phyloP scores from a whole-genome alignment of 768 basidiomycete species.

The Phylloporus sp. region DNA sequence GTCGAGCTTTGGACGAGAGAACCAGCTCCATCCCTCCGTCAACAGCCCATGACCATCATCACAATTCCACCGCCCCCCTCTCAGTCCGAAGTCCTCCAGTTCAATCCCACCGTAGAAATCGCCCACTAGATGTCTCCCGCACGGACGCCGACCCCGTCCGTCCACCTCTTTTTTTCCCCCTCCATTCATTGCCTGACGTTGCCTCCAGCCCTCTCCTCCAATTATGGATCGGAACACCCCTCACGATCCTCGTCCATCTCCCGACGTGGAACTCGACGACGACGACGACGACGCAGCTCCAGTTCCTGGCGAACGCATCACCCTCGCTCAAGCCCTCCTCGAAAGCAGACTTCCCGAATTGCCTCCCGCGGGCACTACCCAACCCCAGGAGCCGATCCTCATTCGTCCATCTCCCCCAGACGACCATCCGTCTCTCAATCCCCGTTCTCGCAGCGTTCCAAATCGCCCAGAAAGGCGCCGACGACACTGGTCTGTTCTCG shows the following conservation, averaged over 20 bases:
- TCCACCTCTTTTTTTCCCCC: constrained; percentile 51
- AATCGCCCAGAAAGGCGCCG: constrained; percentile 41
- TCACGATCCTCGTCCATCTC: constrained; percentile 26
- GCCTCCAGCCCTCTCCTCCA: constrained; percentile 41
- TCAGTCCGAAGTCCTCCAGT: constrained; percentile 28
- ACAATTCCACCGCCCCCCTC: constrained; percentile 22
- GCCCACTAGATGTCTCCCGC: constrained; percentile 51
- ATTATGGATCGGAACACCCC: constrained; percentile 20
- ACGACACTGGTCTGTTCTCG: constrained; percentile 70
- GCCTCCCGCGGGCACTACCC: constrained; percentile 64
- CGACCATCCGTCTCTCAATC: constrained; percentile 30
- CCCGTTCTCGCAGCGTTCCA: constrained; percentile 27
- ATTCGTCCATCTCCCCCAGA: constrained; percentile 50
- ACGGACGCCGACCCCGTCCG: constrained; percentile 31
- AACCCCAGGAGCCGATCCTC: constrained; percentile 64
- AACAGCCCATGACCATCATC: constrained; percentile 25
- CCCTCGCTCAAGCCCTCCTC: constrained; percentile 64
- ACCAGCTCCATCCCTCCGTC: constrained; percentile 50
- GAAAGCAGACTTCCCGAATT: constrained; percentile 76
- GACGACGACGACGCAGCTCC: constrained; percentile 46
- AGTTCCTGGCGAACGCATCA: constrained; percentile 54
- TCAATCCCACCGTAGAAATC: constrained; percentile 40
- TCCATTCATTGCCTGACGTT: constrained; percentile 61
- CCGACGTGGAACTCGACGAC: constrained; percentile 46
- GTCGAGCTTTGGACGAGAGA: constrained; percentile 76